Conservation (phyloP, 1,284 basidiomycete species). For the Ceratobasidium sp. region DNA sequence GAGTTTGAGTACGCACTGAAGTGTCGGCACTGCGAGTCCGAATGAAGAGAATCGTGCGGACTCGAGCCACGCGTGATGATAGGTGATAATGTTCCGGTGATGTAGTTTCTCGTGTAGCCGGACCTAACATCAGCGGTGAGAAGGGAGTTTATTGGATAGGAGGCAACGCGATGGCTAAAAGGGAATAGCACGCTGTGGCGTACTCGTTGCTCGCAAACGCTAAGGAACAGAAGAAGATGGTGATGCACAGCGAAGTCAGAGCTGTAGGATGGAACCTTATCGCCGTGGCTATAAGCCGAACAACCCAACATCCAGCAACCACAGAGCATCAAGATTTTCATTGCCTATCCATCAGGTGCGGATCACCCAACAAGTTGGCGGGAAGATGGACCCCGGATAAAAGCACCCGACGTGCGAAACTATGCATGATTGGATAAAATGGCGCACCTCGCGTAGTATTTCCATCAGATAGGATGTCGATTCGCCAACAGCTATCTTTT, state of each 20-base stretch:
- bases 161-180: conserved; percentile 6
- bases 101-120: conserved; percentile 85
- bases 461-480: conserved; percentile 84
- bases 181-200: conserved; percentile 30
- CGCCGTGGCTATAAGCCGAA: conserved; percentile 18
- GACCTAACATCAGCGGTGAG: conserved; percentile 60
- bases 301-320: conserved; percentile 12
- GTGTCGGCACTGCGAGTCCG: conserved; percentile 82
- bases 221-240: conserved; percentile 34
- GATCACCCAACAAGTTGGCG: conserved; percentile 7
- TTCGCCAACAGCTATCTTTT: conserved; percentile 93
- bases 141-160: not conserved
- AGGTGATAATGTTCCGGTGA: conserved; percentile 93
- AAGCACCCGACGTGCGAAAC: not conserved
- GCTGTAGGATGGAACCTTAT: conserved; percentile 3
- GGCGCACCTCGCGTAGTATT: conserved; percentile 78
- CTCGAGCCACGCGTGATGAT: conserved; percentile 96
- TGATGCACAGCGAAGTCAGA: not conserved
- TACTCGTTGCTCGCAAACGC: conserved; percentile 6
- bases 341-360: not conserved
- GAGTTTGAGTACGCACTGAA: conserved; percentile 66
- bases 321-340: not conserved
- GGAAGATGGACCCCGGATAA: conserved; percentile 3
- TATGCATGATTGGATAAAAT: conserved; percentile 12
- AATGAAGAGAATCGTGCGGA: conserved; percentile 83